These are phyloP conservation scores for Microstegium vimineum DNA, from an alignment of 176 grass and related monocot species.

Conservation along the genomic window DNA sequence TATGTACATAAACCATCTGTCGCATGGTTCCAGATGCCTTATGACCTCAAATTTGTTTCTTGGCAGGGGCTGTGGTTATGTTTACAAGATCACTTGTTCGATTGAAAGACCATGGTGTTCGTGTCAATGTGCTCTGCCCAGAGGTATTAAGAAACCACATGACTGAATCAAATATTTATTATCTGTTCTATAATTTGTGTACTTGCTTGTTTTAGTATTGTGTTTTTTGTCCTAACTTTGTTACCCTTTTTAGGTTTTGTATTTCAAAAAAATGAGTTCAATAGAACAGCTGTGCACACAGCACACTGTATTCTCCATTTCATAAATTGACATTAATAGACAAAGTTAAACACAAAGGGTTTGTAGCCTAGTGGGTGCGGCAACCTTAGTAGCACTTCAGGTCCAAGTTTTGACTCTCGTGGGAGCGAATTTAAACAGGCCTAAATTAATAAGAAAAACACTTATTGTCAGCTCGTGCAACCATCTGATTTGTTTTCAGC, in stretches of 20 bases:
- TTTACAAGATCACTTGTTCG: constrained; percentile 90
- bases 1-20: neutral
- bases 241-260: constrained; percentile 11
- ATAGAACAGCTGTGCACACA: neutral
- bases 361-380: neutral
- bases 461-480: neutral
- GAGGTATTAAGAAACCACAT: constrained; percentile 60
- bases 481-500: neutral
- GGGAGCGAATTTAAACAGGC: neutral
- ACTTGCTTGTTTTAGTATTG: neutral
- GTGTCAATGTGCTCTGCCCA: constrained; percentile 91
- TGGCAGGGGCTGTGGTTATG: constrained; percentile 83
- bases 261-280: constrained; percentile 18
- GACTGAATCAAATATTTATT: constrained; percentile 4
- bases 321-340: neutral
- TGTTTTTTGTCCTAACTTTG: neutral
- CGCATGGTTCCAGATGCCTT: neutral
- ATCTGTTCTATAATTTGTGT: constrained; percentile 7
- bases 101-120: constrained; percentile 69
- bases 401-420: neutral
- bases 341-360: neutral
- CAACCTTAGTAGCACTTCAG: neutral
- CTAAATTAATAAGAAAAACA: neutral
- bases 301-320: neutral
- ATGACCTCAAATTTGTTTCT: constrained; percentile 27